Evolutionary conservation across 352 stramenopile genomes (phyloP).

Genomic region (Phytopythium cucurbitacearum): DNA sequence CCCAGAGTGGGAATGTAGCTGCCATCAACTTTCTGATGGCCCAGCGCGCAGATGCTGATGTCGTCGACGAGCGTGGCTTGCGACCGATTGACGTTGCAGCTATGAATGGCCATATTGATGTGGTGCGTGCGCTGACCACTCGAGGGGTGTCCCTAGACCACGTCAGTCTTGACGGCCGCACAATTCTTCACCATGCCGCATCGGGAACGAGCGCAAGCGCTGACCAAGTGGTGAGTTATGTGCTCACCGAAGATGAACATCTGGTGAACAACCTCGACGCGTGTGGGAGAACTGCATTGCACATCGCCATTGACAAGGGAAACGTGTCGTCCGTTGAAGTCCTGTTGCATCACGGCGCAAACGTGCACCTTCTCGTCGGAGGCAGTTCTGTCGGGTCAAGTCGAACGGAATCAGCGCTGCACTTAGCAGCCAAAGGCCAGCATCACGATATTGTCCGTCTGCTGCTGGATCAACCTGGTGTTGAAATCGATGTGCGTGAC

Average conservation of each 20-base stretch:
- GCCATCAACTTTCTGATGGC: constrained; percentile 4
- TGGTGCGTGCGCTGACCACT: constrained; percentile 44
- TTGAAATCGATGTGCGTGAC: neutral
- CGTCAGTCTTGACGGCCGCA: neutral
- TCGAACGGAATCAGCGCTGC: constrained; percentile 4
- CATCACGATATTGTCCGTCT: neutral
- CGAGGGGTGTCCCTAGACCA: constrained; percentile 6
- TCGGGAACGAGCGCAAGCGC: neutral
- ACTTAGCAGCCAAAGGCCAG: neutral
- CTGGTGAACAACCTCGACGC: neutral
- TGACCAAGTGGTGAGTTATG: neutral
- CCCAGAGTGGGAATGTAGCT: neutral
- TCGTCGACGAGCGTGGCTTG: neutral
- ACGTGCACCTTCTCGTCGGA: neutral
- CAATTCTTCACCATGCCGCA: constrained; percentile 3
- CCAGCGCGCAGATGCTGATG: neutral
- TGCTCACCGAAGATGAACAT: neutral
- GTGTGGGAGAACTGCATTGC: constrained; percentile 1
- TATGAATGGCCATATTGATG: constrained; percentile 14
- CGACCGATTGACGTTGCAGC: neutral
- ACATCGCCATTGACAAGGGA: constrained; percentile 1
- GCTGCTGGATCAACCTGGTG: neutral
- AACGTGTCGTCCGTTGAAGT: neutral
- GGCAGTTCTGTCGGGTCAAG: neutral
- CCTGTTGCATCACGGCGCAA: neutral